A percentile compares a stretch with the other conserved stretches of the same genome.
Conservation (phyloP, 139 green algal species). For the Haematococcus sp. region DNA sequence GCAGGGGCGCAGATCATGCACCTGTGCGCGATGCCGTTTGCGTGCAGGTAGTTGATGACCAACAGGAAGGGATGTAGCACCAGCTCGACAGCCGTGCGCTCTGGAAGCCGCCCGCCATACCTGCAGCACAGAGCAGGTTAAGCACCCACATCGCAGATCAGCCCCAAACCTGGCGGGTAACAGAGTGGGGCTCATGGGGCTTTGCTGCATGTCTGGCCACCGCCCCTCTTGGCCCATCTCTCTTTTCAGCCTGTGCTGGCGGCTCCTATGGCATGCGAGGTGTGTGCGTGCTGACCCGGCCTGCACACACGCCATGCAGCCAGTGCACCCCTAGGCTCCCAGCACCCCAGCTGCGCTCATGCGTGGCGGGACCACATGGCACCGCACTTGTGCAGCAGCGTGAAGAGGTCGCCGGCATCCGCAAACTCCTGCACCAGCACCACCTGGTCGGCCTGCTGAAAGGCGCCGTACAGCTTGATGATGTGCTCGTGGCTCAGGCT, state of each 20-base stretch:
- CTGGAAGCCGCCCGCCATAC: slow-evolving; percentile 44
- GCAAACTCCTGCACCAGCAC: slow-evolving; percentile 54
- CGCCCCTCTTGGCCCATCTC: neutral
- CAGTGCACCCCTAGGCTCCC: too few species aligned
- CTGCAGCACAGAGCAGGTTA: slow-evolving; percentile 11
- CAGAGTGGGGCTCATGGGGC: neutral
- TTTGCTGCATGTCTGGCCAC: neutral
- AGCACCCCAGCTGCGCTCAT: neutral
- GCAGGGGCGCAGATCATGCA: too few species aligned
- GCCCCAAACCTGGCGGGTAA: too few species aligned
- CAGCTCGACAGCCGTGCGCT: slow-evolving; percentile 45
- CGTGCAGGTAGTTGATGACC: slow-evolving; percentile 41
- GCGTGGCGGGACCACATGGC: neutral
- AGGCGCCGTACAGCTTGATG: slow-evolving; percentile 54
- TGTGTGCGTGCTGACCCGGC: too few species aligned
- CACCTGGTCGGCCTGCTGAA: slow-evolving; percentile 41
- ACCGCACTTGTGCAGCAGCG: slow-evolving; percentile 37
- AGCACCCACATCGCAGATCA: neutral
- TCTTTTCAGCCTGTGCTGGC: neutral
- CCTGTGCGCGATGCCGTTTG: slow-evolving; percentile 26
- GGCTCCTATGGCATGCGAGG: too few species aligned
- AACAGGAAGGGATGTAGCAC: slow-evolving; percentile 42
- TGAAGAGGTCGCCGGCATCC: slow-evolving; percentile 46
- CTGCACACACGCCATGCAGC: too few species aligned
- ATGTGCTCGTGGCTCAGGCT: slow-evolving; percentile 53